Base-by-base conservation (phyloP, 805 yeast species). In the Candida sonorensis region DNA sequence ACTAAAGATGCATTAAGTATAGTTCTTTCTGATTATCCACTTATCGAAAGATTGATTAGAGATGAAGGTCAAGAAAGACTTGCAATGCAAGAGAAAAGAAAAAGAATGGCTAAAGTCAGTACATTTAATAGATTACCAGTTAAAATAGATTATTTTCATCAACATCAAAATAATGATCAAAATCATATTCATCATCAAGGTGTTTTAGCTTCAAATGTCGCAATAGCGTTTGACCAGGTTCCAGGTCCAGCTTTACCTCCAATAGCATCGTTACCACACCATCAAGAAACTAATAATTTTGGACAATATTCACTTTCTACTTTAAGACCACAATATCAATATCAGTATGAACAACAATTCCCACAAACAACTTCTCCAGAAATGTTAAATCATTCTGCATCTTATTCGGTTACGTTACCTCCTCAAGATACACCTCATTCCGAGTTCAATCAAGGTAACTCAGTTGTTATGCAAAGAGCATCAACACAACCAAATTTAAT, bases 51-150 rank as follows among this genome's bases (percentile, higher is more conserved):
- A 37, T 63, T 76, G 29, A 79, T 81, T 26, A 61, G 88, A 40
- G 85, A 81, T 51, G 90, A 81, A 48, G 88, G 86, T 3, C 87
- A 81, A 47, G 87, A 81, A 50, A 62, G 90, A 31, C 57, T 81
- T 37, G 79, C 81, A 4, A 72, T 78, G 75, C 78, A 72, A 44
- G 84, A 77, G 31, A 76, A 79, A 51, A 65, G 75, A 46, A 69
- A 66, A 40, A 57, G 67, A 35, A 61, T 64, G 31, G 68, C 67
- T 10, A 56, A 64, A 17, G 38, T 55, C 14, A 47, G 55, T 17
- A 39, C 45, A 12, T 39, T 47, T 5, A 38, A 33, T 20, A 17
- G 37, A 17, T 23, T 33, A 15, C 33, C 34, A 10, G 38, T 34
- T 11, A 27, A 41, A 21, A 31, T 33, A 17, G 41, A 36, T 10